phyloP scores from a whole-genome alignment of 2,329 filamentous ascomycete genomes.

The Trichoderma sp. region DNA sequence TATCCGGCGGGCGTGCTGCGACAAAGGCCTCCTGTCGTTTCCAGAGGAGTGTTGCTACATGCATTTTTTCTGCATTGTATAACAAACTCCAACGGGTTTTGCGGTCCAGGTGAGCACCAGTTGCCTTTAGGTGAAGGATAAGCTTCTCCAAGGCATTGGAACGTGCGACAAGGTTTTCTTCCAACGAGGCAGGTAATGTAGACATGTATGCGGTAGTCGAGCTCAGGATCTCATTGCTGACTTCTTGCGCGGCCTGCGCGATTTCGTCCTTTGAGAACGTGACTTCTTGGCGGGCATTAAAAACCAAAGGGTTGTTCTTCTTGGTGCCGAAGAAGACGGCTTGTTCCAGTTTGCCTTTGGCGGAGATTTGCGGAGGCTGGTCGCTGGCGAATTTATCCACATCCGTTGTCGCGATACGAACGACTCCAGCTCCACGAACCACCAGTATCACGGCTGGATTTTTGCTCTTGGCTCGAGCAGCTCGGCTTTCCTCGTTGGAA shows the following conservation, averaged over 20 bases:
- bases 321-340: conserved; percentile 88
- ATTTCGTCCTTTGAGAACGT: conserved; percentile 69
- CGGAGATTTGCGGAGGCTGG: conserved; percentile 62
- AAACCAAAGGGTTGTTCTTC: conserved; percentile 81
- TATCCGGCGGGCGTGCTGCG: conserved; percentile 53
- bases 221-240: conserved; percentile 78
- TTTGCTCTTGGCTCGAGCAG: conserved; percentile 54
- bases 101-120: conserved; percentile 63
- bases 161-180: conserved; percentile 73
- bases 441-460: conserved; percentile 61
- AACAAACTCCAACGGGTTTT: conserved; percentile 74
- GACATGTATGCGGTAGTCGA: conserved; percentile 74
- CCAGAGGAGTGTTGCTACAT: conserved; percentile 77
- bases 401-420: conserved; percentile 58
- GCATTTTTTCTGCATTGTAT: conserved; percentile 88
- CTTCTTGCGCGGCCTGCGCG: conserved; percentile 68
- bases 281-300: conserved; percentile 64
- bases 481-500: conserved; percentile 45
- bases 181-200: conserved; percentile 69
- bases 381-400: conserved; percentile 58
- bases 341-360: conserved; percentile 88
- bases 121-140: conserved; percentile 65
- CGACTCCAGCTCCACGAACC: conserved; percentile 59
- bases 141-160: conserved; percentile 72
- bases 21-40: conserved; percentile 70